Evolutionary conservation across 2,329 filamentous ascomycete species (phyloP), one percentile per base, ranked within the genome.

Genomic region (Plectosphaerella plurivora): DNA sequence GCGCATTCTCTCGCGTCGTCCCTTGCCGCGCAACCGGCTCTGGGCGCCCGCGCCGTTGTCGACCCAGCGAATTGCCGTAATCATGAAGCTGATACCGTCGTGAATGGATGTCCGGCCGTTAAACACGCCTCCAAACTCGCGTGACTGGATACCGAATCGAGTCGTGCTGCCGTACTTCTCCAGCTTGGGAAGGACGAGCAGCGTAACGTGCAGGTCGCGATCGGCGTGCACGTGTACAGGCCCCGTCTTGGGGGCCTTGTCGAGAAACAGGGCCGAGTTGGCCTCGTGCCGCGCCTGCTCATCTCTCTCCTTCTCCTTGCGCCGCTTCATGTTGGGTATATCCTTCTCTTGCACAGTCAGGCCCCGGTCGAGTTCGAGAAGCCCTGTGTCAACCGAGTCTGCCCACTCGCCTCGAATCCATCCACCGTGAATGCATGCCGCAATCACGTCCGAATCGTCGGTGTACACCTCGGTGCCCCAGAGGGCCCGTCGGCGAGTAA

Each of bases 401-500:
- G 84, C 77, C 88, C 92, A 96, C 61, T 92, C 90, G 35, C 93
- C 93, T 42, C 87, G 85, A 59, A 99, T 88, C 85, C 91, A 97
- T 4, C 94, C 94, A 2, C 86, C 86, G 67, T 99, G 94, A 45
- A 99, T 93, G 54, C 92, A 93, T 2, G 93, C 92, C 0, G 91
- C 93, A 22, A 99, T 81, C 1, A 94, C 84, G 64, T 99, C 94
- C 0, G 91, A 96, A 68, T 99, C 94, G 61, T 99, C 94, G 0
- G 91, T 96, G 65, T 97, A 97, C 7, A 99, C 81, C 37, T 95
- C 92, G 0, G 91, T 94, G 1, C 94, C 94, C 92, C 93, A 99
- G 0, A 99, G 68, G 8, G 89, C 89, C 18, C 88, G 82, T 35
- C 90, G 82, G 8, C 83, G 74, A 11, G 91, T 95, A 49, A 97